These are phyloP conservation scores for Cercophora newfieldiana DNA, from an alignment of 495 filamentous ascomycete species.

Conservation along the genomic window DNA sequence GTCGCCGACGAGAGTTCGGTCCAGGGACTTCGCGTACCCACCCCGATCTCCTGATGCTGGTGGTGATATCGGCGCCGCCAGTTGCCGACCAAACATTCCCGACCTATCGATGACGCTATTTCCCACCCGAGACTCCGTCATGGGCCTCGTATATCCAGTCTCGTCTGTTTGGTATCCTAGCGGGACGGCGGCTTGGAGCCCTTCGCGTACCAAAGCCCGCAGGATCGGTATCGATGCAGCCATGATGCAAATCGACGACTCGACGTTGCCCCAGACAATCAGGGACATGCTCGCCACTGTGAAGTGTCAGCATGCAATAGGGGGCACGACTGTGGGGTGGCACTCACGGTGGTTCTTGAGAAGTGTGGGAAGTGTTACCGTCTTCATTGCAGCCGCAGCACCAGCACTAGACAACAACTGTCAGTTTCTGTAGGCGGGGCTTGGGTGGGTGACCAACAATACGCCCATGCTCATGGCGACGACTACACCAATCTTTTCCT, in stretches of 20 bases:
- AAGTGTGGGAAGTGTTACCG: slow-evolving; percentile 19
- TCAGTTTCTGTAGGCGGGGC: background rate
- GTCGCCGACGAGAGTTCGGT: slow-evolving; percentile 14
- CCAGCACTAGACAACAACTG: slow-evolving; percentile 27
- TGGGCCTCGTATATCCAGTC: slow-evolving; percentile 18
- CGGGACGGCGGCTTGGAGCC: background rate
- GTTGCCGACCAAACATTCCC: background rate
- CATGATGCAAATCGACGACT: slow-evolving; percentile 39
- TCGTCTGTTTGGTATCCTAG: slow-evolving; percentile 23
- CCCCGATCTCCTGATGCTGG: background rate
- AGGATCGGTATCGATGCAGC: slow-evolving; percentile 41
- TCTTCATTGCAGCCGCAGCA: slow-evolving; percentile 33
- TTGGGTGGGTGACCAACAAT: slow-evolving; percentile 32
- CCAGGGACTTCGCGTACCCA: background rate
- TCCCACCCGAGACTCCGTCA: slow-evolving; percentile 17
- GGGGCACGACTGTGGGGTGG: background rate
- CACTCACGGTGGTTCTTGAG: slow-evolving; percentile 17
- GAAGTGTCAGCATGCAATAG: background rate
- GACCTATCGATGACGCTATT: background rate
- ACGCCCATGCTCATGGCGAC: slow-evolving; percentile 44
- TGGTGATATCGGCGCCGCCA: background rate
- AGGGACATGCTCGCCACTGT: slow-evolving; percentile 26
- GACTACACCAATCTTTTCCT: slow-evolving; percentile 39
- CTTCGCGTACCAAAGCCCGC: slow-evolving; percentile 30
- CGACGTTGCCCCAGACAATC: slow-evolving; percentile 30